These are phyloP conservation scores for Acanthamoeba healyi DNA, from an alignment of 208 protist species.

Conservation along the genomic window DNA sequence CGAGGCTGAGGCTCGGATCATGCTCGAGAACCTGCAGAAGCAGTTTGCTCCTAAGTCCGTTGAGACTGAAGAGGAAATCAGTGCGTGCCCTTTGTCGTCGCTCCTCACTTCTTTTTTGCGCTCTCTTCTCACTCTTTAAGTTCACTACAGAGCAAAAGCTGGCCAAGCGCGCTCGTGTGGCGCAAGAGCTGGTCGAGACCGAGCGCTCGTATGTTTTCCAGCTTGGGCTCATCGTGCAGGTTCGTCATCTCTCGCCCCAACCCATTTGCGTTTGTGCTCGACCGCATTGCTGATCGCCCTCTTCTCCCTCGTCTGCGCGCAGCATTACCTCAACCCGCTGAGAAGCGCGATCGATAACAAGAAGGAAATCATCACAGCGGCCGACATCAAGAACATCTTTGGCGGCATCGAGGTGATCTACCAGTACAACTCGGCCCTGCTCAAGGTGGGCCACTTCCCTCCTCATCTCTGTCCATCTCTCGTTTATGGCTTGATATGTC, in stretches of 20 bases:
- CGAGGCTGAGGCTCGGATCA: background rate
- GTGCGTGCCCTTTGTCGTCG: background rate
- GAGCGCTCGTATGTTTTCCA: slow-evolving; percentile 20
- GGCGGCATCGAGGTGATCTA: slow-evolving; percentile 6
- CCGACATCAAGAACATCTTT: slow-evolving; percentile 46
- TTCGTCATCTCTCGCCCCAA: too few relatives aligned
- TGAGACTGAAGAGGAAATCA: slow-evolving; percentile 3
- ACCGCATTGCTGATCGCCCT: too few relatives aligned
- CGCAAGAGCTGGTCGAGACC: slow-evolving; percentile 6
- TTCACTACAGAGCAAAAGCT: background rate
- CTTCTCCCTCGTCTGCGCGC: background rate
- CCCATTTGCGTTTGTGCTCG: too few relatives aligned
- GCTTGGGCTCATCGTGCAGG: background rate
- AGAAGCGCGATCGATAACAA: background rate
- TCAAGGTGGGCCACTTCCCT: background rate
- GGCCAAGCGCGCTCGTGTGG: background rate
- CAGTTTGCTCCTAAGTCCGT: background rate
- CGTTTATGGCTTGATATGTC: too few relatives aligned
- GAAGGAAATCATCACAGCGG: slow-evolving; percentile 19
- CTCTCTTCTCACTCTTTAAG: background rate
- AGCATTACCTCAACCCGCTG: slow-evolving; percentile 34
- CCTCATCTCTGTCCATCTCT: too few relatives aligned
- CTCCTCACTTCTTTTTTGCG: too few relatives aligned
- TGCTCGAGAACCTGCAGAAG: background rate
- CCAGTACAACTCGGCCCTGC: background rate